Conservation (phyloP, 1,139 yeast genomes). For the Ogataea hybrid region DNA sequence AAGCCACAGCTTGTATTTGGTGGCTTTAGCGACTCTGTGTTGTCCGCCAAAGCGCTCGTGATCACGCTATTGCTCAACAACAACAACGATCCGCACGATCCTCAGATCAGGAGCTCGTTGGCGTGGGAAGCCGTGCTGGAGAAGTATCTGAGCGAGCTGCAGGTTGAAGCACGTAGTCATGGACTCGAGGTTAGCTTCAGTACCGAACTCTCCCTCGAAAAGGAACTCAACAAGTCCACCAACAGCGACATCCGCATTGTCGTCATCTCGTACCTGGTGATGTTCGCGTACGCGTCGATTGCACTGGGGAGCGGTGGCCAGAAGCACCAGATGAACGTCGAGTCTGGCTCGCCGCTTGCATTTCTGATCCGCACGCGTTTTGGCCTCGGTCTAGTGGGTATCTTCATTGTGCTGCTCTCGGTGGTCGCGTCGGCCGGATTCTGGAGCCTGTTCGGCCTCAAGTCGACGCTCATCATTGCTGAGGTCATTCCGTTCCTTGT, state of each 20-base stretch:
- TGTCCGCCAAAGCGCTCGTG: conserved; percentile 68
- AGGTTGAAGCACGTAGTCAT: conserved; percentile 36
- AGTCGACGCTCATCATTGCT: conserved; percentile 88
- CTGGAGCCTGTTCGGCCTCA: conserved; percentile 69
- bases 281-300: conserved; percentile 86
- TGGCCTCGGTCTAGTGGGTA: conserved; percentile 77
- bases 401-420: conserved; percentile 73
- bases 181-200: conserved; percentile 69
- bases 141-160: conserved; percentile 47
- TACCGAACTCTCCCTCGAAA: conserved; percentile 79
- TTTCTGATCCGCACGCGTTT: conserved; percentile 61
- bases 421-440: conserved; percentile 80
- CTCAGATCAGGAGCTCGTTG: conserved; percentile 43
- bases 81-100: conserved; percentile 38
- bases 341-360: conserved; percentile 26
- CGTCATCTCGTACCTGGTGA: conserved; percentile 71
- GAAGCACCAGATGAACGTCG: background rate
- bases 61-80: conserved; percentile 68
- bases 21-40: conserved; percentile 43
- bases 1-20: conserved; percentile 72
- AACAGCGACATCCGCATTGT: conserved; percentile 77
- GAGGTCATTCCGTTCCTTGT: conserved; percentile 96
- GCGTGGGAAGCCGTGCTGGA: conserved; percentile 70
- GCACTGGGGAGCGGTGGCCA: conserved; percentile 63
- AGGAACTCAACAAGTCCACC: conserved; percentile 79